Base-by-base conservation (phyloP, 441 rosid genomes). In the Adansonia grandidieri region DNA sequence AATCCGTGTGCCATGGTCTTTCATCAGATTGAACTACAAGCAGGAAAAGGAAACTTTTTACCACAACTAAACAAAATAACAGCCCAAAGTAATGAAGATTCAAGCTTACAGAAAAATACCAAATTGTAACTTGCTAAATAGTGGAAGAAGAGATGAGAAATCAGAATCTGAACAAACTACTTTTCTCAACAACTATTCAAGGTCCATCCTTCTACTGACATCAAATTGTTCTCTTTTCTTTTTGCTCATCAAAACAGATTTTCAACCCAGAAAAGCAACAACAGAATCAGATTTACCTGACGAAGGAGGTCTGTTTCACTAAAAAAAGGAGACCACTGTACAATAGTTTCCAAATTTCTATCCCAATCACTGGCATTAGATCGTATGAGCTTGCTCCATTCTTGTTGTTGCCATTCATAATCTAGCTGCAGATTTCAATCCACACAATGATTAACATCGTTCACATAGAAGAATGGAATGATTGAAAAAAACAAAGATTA, bases 241-340 rank as follows among this genome's bases (percentile, higher is more conserved):
- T 64, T 40, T 8, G 10, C 48, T 64, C 68, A 64, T 40, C 20
- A n/a, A 13, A 8, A n/a, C 20, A n/a, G 4, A 5, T 37, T 56
- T 56, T 64, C 40, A 45, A 68, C 13, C 28, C 15, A 19, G 56
- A 20, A 47, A 68, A 68, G 9, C 56, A 68, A 68, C 9, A 20
- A 5, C 5, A 20, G 37, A 19, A 45, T 6, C 71, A 48, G 63
- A 78, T 77, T 79, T 82, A 96, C 98, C 99, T 96, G 97, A 42
- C 80, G 83, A 63, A 91, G 92, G 73, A 96, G 91, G 65, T 96
- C 99, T 1, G 81, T 82, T 87, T 94, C 94, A 77, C 85, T 82
- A 14, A 90, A 81, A 79, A 87, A 96, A 1, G 98, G 97, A 65
- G 97, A 92, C 99, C 99, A 96, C 20, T 87, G 88, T 71, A 85